Base-by-base conservation (phyloP, 495 filamentous ascomycete species). In the Penicillium argentinense region DNA sequence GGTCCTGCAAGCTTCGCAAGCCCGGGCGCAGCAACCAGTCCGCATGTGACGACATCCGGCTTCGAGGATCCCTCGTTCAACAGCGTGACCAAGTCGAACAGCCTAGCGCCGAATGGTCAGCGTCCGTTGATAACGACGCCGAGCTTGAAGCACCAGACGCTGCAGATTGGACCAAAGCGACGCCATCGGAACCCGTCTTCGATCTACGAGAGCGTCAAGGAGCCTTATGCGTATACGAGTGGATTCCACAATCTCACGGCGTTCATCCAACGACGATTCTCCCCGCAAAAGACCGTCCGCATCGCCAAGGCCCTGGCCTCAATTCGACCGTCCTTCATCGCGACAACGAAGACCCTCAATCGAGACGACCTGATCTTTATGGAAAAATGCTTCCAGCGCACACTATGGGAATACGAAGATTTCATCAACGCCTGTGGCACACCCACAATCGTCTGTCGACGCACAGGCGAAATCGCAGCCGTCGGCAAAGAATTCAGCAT, bases 361-460 rank as follows among this genome's bases (percentile, higher is more conserved):
- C 74, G 81, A 21, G 82, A 91, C 57, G 93, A 98, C 62, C 78
- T 97, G 14, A 83, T 98, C 17, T 96, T 97, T 69, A 95, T 93
- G 88, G 93, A 98, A 66, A 91, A 95, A 64, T 91, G 87, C 60
- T 89, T 97, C 60, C 93, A 98, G 62, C 87, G 93, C 28, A 91
- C 87, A 1, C 76, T 98, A 9, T 88, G 85, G 62, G 90, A 95
- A 59, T 93, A 95, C 54, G 88, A 97, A 51, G 89, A 93, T 45
- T 91, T 91, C 56, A 88, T 95, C 76, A 84, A 87, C 45, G 82
- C 85, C 37, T 87, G 82, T 47, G 88, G 88, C 26, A 95, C 91
- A 17, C 93, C 93, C 12, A 91, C 90, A 2, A 84, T 98, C 45
- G 88, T 96, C 33, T 95, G 89, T 53, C 80, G 93, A 41, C 83